A percentile compares a stretch with the other conserved stretches of the same genome.
phyloP scores from a whole-genome alignment of 75 land plant species.

The Cupressus sempervirens region DNA sequence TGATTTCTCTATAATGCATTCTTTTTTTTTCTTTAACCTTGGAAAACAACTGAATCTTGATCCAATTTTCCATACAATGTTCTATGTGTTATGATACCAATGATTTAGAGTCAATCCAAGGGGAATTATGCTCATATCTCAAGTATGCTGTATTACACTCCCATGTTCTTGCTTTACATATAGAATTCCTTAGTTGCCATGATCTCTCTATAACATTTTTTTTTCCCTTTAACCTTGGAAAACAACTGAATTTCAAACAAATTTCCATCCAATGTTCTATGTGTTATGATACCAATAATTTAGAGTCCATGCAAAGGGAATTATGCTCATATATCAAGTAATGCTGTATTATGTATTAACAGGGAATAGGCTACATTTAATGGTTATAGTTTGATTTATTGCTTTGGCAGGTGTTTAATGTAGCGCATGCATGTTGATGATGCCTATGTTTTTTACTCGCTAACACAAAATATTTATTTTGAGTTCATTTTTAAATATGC shows the following conservation, averaged over 20 bases:
- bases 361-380: neutral
- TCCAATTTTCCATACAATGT: neutral
- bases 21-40: no score
- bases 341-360: neutral
- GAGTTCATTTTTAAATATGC: conserved; percentile 24
- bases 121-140: neutral
- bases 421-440: neutral
- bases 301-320: neutral
- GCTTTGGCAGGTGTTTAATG: neutral
- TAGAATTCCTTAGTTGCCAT: neutral
- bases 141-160: neutral
- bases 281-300: neutral
- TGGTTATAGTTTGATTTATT: neutral
- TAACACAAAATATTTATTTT: neutral
- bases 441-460: neutral
- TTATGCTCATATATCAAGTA: neutral
- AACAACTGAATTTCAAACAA: neutral
- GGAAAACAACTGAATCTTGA: no score
- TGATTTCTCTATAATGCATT: neutral
- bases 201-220: neutral
- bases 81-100: neutral
- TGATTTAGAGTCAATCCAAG: neutral
- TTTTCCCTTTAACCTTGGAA: neutral
- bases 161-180: no score
- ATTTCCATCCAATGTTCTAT: neutral